Conservation (phyloP, 129 eudicot genomes). For the Tanacetum coccineum region DNA sequence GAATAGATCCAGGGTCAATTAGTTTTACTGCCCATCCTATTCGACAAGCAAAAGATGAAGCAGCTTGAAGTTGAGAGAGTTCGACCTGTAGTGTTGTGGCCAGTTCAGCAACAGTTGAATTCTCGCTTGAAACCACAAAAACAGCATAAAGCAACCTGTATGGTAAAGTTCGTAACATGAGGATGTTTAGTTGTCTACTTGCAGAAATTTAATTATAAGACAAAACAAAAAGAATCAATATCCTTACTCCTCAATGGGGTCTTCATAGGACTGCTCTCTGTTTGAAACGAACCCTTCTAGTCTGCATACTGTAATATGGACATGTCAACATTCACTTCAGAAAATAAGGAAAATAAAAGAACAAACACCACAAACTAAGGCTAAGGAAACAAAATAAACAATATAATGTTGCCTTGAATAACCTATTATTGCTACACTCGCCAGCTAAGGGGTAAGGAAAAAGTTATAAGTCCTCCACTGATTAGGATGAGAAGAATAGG, state of each 20-base stretch:
- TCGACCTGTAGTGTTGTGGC: conserved; percentile 94
- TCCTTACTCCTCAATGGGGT: conserved; percentile 97
- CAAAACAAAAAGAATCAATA: conserved; percentile 10
- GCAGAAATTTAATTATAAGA: conserved; percentile 10
- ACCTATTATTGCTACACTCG: too few species aligned
- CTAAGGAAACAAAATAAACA: neutral
- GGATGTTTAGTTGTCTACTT: conserved; percentile 21
- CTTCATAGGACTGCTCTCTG: conserved; percentile 98
- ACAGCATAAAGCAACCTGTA: conserved; percentile 98
- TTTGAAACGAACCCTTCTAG: conserved; percentile 99
- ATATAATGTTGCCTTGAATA: too few species aligned
- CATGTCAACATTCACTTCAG: conserved; percentile 29
- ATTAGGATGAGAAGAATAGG: too few species aligned
- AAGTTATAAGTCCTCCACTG: too few species aligned
- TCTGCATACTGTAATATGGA: conserved; percentile 73
- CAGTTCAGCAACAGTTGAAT: conserved; percentile 93
- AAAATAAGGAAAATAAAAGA: conserved; percentile 14
- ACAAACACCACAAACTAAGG: conserved; percentile 3
- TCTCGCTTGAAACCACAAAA: conserved; percentile 97
- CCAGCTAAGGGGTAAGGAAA: too few species aligned
- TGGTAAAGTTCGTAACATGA: conserved; percentile 22
- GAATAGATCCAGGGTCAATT: conserved; percentile 88
- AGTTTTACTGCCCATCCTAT: conserved; percentile 94
- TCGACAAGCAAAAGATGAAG: conserved; percentile 96
- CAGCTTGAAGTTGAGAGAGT: conserved; percentile 91